phyloP scores from a whole-genome alignment of 345 rosid species.

The thale cress (Arabidopsis thaliana) region DNA sequence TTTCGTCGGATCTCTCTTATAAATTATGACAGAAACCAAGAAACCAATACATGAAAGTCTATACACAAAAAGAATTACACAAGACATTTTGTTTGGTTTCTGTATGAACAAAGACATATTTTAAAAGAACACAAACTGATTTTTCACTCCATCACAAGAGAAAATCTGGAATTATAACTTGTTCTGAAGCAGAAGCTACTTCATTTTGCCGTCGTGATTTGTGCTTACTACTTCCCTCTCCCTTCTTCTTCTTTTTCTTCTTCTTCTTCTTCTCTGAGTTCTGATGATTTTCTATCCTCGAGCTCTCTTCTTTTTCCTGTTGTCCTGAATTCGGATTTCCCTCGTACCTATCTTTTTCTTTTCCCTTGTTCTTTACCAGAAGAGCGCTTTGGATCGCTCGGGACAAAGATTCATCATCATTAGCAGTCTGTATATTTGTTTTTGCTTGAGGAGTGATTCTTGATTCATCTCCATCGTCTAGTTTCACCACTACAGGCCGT shows the following conservation, averaged over 20 bases:
- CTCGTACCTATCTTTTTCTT: conserved; percentile 22
- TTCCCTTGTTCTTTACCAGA: conserved; percentile 46
- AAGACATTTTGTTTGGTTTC: neutral
- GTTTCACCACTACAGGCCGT: conserved; percentile 89
- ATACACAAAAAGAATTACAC: conserved; percentile 38
- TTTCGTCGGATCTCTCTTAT: neutral
- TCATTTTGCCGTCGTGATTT: conserved; percentile 46
- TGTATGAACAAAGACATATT: neutral
- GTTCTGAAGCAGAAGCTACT: conserved; percentile 46
- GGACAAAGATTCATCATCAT: conserved; percentile 56
- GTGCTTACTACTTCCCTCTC: conserved; percentile 53
- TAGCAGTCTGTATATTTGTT: conserved; percentile 43
- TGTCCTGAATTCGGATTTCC: neutral
- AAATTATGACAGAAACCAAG: neutral
- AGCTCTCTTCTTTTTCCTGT: conserved; percentile 5
- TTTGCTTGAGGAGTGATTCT: conserved; percentile 8
- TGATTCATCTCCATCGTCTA: conserved; percentile 67
- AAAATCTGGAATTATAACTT: conserved; percentile 63
- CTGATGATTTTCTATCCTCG: conserved; percentile 10
- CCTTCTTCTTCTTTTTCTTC: conserved; percentile 62
- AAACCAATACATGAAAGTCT: conserved; percentile 3
- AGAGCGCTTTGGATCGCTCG: conserved; percentile 70
- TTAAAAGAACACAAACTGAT: conserved; percentile 6
- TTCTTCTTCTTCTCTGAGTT: conserved; percentile 52
- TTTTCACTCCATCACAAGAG: conserved; percentile 49